These are phyloP conservation scores for Rhodotorula graminis DNA, from an alignment of 768 basidiomycete genomes.

Conservation along the genomic window DNA sequence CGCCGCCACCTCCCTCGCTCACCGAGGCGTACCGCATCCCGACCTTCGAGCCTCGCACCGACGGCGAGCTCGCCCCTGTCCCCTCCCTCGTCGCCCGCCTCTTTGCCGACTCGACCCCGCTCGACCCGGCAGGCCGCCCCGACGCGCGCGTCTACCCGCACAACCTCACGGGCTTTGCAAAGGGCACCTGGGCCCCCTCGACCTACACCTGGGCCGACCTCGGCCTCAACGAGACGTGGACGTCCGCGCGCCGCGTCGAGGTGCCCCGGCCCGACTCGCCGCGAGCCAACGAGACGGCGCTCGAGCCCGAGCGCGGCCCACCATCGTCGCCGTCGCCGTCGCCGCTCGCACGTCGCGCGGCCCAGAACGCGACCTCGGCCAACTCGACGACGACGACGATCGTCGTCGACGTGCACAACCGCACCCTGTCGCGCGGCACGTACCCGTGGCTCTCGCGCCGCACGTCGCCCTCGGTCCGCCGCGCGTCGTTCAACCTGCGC, in stretches of 20 bases:
- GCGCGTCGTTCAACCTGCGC: conserved; percentile 21
- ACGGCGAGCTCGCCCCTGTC: not conserved
- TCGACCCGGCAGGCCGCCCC: not conserved
- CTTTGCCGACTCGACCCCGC: not conserved
- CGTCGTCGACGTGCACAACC: conserved; percentile 18
- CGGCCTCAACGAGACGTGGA: conserved; percentile 33
- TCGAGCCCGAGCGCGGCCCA: no score
- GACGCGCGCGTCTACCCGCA: conserved; percentile 9
- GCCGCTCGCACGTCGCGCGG: not conserved
- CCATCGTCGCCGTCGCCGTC: not conserved
- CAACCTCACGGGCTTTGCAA: conserved; percentile 33
- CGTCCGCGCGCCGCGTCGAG: not conserved
- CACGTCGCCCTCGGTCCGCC: not conserved
- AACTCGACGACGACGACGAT: conserved; percentile 14
- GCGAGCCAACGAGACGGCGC: not conserved
- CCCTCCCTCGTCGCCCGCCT: not conserved
- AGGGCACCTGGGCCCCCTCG: conserved; percentile 11
- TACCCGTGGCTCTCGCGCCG: conserved; percentile 14
- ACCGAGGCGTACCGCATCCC: not conserved
- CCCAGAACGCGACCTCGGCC: not conserved
- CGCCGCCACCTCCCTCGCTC: not conserved
- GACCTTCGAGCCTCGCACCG: not conserved
- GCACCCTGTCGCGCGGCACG: conserved; percentile 21
- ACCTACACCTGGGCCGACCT: conserved; percentile 6
- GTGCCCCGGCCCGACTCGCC: not conserved